phyloP scores from a whole-genome alignment of 2,329 filamentous ascomycete genomes.

The Pseudopithomyces maydicus region DNA sequence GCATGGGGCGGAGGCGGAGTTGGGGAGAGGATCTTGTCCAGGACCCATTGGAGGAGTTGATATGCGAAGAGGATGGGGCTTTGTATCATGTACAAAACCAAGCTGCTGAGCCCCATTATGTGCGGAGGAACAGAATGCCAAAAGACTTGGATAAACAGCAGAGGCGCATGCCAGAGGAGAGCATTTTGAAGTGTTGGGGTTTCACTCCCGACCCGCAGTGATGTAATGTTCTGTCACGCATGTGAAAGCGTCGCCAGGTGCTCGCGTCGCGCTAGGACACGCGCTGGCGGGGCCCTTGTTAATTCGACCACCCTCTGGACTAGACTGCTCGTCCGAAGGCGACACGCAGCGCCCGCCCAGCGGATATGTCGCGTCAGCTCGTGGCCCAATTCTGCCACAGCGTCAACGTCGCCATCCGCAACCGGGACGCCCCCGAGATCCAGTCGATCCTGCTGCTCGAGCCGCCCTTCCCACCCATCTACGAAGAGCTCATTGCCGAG shows the following conservation, averaged over 20 bases:
- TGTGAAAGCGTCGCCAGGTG: not conserved
- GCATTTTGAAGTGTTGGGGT: not conserved
- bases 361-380: constrained; percentile 25
- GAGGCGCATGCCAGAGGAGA: no score
- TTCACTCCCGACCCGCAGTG: constrained; percentile 18
- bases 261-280: not conserved
- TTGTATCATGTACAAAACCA: constrained; percentile 38
- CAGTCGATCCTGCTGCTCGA: constrained; percentile 37
- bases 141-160: no score
- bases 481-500: constrained; percentile 34
- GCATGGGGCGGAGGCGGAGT: constrained; percentile 65
- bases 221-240: constrained; percentile 21
- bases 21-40: constrained; percentile 70
- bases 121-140: not conserved
- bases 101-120: constrained; percentile 24
- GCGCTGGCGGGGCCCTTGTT: not conserved
- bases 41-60: constrained; percentile 67
- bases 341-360: not conserved
- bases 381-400: constrained; percentile 33
- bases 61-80: constrained; percentile 64
- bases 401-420: constrained; percentile 32
- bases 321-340: not conserved
- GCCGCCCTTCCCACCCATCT: constrained; percentile 31
- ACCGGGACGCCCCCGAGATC: constrained; percentile 27
- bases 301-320: not conserved